These are phyloP conservation scores for Candida patagonica DNA, from an alignment of 805 yeast species.

Conservation along the genomic window DNA sequence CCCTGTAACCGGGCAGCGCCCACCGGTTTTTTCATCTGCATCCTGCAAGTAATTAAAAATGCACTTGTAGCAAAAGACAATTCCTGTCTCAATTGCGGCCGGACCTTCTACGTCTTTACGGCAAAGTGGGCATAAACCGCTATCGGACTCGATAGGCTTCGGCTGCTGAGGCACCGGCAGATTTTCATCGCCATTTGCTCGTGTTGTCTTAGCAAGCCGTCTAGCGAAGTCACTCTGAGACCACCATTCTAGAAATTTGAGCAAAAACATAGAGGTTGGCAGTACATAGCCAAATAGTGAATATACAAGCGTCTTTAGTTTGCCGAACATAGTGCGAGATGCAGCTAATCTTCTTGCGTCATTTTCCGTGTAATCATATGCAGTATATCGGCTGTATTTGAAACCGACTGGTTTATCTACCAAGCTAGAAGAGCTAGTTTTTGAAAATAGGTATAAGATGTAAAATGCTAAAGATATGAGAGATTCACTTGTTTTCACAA, in stretches of 20 bases:
- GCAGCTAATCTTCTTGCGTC: constrained; percentile 11
- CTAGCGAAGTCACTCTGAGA: constrained; percentile 62
- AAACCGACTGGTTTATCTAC: constrained; percentile 53
- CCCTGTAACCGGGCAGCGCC: constrained; percentile 80
- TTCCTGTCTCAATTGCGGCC: constrained; percentile 84
- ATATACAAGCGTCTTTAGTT: constrained; percentile 16
- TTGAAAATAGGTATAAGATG: constrained; percentile 58
- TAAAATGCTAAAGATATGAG: constrained; percentile 47
- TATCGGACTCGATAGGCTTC: constrained; percentile 14
- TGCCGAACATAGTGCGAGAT: constrained; percentile 27
- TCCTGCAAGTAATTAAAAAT: constrained; percentile 55
- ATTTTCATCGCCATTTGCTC: constrained; percentile 18
- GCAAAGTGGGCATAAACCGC: constrained; percentile 58
- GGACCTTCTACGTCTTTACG: constrained; percentile 58
- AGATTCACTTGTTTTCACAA: constrained; percentile 38
- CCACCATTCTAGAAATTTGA: constrained; percentile 94
- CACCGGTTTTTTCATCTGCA: constrained; percentile 41
- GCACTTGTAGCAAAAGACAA: constrained; percentile 82
- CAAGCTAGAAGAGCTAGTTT: constrained; percentile 51
- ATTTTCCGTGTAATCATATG: constrained; percentile 18
- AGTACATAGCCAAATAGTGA: constrained; percentile 36
- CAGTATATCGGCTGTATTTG: constrained; percentile 52
- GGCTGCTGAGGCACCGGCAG: constrained; percentile 16
- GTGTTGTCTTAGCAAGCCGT: constrained; percentile 39
- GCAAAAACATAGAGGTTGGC: constrained; percentile 71